Evolutionary conservation across 2,329 filamentous ascomycete species (phyloP).

Genomic region (Cladosporium sp.): DNA sequence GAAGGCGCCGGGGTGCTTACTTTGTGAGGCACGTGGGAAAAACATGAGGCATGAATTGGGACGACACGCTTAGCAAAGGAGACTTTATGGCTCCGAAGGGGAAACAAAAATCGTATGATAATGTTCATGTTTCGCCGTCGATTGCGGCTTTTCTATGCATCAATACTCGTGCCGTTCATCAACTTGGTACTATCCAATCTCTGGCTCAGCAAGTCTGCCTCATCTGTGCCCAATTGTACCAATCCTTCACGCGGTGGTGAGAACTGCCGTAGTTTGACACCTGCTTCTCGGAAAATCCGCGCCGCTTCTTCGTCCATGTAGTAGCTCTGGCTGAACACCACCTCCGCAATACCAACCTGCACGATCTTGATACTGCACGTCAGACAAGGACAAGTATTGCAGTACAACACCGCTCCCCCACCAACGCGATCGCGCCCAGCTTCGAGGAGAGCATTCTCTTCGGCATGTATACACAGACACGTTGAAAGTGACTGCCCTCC

Average conservation of each 20-base stretch:
- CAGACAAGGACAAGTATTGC: slow-evolving; percentile 76
- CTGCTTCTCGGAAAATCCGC: slow-evolving; percentile 77
- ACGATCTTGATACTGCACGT: slow-evolving; percentile 99
- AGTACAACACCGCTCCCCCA: slow-evolving; percentile 73
- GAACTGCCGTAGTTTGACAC: slow-evolving; percentile 84
- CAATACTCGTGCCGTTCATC: background rate
- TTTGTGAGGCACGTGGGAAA: background rate
- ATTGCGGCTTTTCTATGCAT: background rate
- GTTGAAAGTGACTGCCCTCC: slow-evolving; percentile 76
- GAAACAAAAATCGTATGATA: background rate
- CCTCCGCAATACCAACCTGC: slow-evolving; percentile 92
- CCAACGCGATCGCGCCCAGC: slow-evolving; percentile 88
- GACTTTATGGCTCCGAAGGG: background rate
- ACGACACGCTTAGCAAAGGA: slow-evolving; percentile 1
- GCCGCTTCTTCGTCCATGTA: slow-evolving; percentile 86
- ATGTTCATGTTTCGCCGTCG: slow-evolving; percentile 1
- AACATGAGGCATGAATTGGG: slow-evolving; percentile 3
- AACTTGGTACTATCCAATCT: background rate
- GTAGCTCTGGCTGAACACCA: slow-evolving; percentile 91
- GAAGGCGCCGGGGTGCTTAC: slow-evolving; percentile 18
- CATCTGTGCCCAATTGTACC: slow-evolving; percentile 21
- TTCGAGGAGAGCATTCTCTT: slow-evolving; percentile 95
- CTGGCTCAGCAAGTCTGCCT: background rate
- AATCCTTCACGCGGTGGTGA: slow-evolving; percentile 56
- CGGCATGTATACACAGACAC: slow-evolving; percentile 94